Evolutionary conservation across 2,329 filamentous ascomycete genomes (phyloP).

Genomic region (Cercospora berteroae): DNA sequence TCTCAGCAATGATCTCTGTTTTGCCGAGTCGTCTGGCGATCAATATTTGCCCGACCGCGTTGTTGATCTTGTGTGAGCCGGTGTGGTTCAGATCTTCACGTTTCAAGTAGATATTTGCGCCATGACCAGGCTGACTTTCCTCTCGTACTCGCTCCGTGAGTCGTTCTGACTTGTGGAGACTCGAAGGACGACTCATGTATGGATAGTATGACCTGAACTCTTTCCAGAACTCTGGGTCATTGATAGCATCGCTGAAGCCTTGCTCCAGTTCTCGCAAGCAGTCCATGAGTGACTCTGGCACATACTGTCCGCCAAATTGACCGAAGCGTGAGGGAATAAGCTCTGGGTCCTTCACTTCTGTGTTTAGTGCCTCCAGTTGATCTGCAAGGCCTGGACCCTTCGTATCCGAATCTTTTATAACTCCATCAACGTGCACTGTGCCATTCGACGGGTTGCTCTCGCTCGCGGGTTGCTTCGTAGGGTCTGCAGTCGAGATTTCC

Average conservation of each 20-base stretch:
- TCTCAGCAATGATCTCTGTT: constrained; percentile 96
- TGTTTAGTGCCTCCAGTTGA: constrained; percentile 79
- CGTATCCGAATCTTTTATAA: constrained; percentile 59
- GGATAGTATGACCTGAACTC: constrained; percentile 95
- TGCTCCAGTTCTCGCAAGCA: constrained; percentile 86
- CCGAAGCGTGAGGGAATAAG: constrained; percentile 85
- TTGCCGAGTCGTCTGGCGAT: constrained; percentile 84
- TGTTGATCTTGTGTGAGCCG: constrained; percentile 99
- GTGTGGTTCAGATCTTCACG: constrained; percentile 97
- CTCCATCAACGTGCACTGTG: constrained; percentile 63
- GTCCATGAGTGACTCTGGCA: constrained; percentile 97
- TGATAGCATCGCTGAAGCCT: constrained; percentile 82
- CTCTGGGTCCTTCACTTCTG: constrained; percentile 47
- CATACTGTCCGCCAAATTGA: constrained; percentile 95
- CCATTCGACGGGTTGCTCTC: constrained; percentile 44
- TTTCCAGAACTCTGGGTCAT: constrained; percentile 93
- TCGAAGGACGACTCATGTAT: constrained; percentile 93
- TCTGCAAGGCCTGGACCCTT: constrained; percentile 70
- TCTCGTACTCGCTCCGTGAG: constrained; percentile 63
- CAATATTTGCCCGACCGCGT: constrained; percentile 89
- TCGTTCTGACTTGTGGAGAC: constrained; percentile 82
- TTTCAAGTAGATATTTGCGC: constrained; percentile 97
- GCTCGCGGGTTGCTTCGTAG: constrained; percentile 36
- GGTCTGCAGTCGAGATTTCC: constrained; percentile 37
- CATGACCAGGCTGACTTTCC: constrained; percentile 58